These are phyloP conservation scores for Vickermania spadyakhi DNA, from an alignment of 208 protist species.

Conservation along the genomic window DNA sequence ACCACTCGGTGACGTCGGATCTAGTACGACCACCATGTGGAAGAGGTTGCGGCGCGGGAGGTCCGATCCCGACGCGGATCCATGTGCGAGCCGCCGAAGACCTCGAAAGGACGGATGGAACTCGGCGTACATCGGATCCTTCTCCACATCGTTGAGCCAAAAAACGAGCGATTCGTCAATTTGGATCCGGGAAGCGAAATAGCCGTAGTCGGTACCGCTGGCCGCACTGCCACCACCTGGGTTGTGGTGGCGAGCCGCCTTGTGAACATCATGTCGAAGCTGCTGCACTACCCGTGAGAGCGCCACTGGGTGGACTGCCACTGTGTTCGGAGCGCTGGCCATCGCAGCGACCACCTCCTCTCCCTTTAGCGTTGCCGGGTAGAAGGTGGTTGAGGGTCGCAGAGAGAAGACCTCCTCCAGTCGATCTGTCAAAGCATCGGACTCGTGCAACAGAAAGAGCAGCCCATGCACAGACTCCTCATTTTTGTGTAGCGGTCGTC, in stretches of 20 bases:
- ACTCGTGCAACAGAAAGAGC: background rate
- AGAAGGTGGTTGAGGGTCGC: too few species aligned
- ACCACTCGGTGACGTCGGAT: constrained; percentile 20
- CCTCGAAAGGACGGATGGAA: constrained; percentile 5
- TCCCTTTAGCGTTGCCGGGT: too few species aligned
- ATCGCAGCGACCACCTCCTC: too few species aligned
- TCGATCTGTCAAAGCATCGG: background rate
- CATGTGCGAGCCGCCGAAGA: background rate
- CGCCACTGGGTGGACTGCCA: too few species aligned
- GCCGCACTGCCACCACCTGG: background rate
- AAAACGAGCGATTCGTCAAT: constrained; percentile 16
- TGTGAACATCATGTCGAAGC: background rate
- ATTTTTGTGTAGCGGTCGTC: background rate
- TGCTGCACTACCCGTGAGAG: background rate
- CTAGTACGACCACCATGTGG: constrained; percentile 44
- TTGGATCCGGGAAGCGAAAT: constrained; percentile 9
- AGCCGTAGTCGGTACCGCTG: background rate
- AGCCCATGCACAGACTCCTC: background rate
- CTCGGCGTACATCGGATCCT: constrained; percentile 28
- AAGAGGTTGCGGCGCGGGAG: constrained; percentile 72
- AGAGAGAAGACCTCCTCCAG: background rate
- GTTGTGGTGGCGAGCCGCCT: background rate
- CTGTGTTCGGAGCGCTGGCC: too few species aligned
- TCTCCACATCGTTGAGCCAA: constrained; percentile 79
- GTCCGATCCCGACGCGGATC: background rate